A percentile compares a stretch with the other conserved stretches of the same genome.
These are phyloP conservation scores for Maudiozyma pseudohumilis DNA, from an alignment of 805 yeast genomes.

Conservation along the genomic window DNA sequence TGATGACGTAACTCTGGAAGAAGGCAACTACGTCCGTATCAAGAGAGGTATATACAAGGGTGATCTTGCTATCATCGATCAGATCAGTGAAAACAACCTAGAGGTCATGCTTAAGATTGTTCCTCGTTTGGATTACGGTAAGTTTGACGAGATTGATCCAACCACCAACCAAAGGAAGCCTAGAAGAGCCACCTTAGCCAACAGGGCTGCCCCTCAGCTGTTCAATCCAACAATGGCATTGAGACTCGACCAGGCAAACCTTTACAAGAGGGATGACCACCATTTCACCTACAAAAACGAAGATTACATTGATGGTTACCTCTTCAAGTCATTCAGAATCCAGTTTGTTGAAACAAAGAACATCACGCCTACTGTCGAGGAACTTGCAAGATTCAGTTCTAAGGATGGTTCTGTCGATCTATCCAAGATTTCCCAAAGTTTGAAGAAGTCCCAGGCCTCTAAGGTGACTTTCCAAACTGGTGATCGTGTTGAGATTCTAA, in stretches of 20 bases:
- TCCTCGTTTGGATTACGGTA: slow-evolving; percentile 89
- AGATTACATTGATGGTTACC: slow-evolving; percentile 81
- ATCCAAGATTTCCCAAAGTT: slow-evolving; percentile 75
- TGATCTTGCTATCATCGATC: slow-evolving; percentile 87
- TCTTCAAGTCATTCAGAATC: slow-evolving; percentile 77
- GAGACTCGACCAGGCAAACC: slow-evolving; percentile 65
- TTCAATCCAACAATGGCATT: slow-evolving; percentile 86
- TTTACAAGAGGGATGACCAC: slow-evolving; percentile 55
- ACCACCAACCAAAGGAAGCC: slow-evolving; percentile 39
- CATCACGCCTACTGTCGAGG: slow-evolving; percentile 82
- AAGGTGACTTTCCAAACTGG: slow-evolving; percentile 75
- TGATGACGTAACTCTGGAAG: slow-evolving; percentile 76
- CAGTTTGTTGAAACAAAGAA: slow-evolving; percentile 70
- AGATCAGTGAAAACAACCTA: slow-evolving; percentile 86
- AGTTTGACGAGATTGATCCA: slow-evolving; percentile 46
- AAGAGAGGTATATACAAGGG: slow-evolving; percentile 87
- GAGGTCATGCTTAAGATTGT: slow-evolving; percentile 90
- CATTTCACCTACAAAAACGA: slow-evolving; percentile 73
- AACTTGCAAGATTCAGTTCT: slow-evolving; percentile 70
- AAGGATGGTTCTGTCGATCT: slow-evolving; percentile 84
- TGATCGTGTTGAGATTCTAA: slow-evolving; percentile 82
- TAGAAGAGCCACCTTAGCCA: slow-evolving; percentile 45
- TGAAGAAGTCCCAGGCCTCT: slow-evolving; percentile 52
- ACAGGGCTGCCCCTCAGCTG: slow-evolving; percentile 75
- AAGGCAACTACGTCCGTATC: slow-evolving; percentile 87